These are phyloP conservation scores for Arthrobotrys musiformis DNA, from an alignment of 2,329 filamentous ascomycete species.

Conservation along the genomic window DNA sequence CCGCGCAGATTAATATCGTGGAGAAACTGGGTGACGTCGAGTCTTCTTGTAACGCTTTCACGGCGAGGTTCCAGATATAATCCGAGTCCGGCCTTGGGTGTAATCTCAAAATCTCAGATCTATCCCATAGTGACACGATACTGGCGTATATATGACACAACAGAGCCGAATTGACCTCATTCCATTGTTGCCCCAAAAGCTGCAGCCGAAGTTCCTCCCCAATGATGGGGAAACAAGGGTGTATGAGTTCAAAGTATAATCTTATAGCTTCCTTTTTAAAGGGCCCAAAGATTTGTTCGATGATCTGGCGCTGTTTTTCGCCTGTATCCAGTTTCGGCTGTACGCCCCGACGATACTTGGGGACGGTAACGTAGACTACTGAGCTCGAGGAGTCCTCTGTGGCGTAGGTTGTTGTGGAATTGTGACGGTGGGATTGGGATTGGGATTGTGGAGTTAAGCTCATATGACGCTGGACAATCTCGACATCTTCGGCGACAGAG, in stretches of 20 bases:
- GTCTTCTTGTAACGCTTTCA: slow-evolving; percentile 71
- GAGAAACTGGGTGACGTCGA: slow-evolving; percentile 71
- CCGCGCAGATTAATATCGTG: slow-evolving; percentile 69
- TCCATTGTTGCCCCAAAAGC: slow-evolving; percentile 29
- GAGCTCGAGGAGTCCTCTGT: slow-evolving; percentile 63
- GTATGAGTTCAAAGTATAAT: slow-evolving; percentile 67
- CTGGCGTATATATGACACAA: slow-evolving; percentile 71
- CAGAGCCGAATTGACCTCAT: slow-evolving; percentile 64
- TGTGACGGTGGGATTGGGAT: slow-evolving; percentile 28
- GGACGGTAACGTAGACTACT: slow-evolving; percentile 61
- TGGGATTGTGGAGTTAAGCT: slow-evolving; percentile 41
- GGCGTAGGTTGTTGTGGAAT: slow-evolving; percentile 30
- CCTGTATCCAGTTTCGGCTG: slow-evolving; percentile 63
- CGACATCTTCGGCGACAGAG: slow-evolving; percentile 70
- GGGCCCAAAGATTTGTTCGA: slow-evolving; percentile 71
- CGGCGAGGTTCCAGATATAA: slow-evolving; percentile 73
- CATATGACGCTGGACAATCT: slow-evolving; percentile 62
- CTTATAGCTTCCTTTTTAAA: slow-evolving; percentile 67
- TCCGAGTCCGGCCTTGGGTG: slow-evolving; percentile 69
- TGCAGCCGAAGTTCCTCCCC: slow-evolving; percentile 64
- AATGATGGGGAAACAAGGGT: slow-evolving; percentile 72
- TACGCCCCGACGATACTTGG: slow-evolving; percentile 61
- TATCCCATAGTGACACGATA: slow-evolving; percentile 70
- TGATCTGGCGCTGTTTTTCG: slow-evolving; percentile 67
- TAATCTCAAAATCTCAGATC: slow-evolving; percentile 64